Percentiles rank a stretch among this genome's conserved stretches.
These are phyloP conservation scores for Chlamydomonas incerta DNA, from an alignment of 139 green algal species.

Conservation along the genomic window DNA sequence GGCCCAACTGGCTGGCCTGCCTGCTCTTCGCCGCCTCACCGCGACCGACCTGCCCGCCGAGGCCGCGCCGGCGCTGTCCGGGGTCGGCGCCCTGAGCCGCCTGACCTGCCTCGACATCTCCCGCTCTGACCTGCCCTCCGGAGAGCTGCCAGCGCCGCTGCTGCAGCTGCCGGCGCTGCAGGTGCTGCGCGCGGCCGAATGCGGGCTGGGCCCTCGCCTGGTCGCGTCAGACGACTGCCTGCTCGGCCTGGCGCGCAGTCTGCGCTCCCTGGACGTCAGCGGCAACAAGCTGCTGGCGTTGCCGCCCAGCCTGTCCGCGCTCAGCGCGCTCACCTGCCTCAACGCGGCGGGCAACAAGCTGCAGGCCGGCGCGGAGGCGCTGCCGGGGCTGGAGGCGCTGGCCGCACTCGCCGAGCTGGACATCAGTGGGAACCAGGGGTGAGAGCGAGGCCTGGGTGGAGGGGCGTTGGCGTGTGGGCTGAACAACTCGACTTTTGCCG, in stretches of 20 bases:
- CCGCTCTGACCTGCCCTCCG: background rate
- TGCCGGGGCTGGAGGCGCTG: background rate
- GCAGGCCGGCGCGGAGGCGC: background rate
- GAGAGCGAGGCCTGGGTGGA: background rate
- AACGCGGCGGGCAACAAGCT: slow-evolving; percentile 66
- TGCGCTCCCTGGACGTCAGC: slow-evolving; percentile 10
- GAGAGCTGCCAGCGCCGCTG: background rate
- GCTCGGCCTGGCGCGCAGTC: background rate
- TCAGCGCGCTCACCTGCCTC: slow-evolving; percentile 55
- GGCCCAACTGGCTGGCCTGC: background rate
- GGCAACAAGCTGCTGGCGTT: slow-evolving; percentile 50
- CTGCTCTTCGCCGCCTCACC: background rate
- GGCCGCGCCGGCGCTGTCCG: background rate
- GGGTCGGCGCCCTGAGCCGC: background rate
- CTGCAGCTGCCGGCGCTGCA: background rate
- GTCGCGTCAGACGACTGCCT: background rate
- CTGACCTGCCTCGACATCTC: slow-evolving; percentile 36
- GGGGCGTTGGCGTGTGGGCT: too few relatives aligned
- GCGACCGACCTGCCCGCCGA: background rate
- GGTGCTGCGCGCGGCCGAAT: background rate
- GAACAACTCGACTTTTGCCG: too few relatives aligned
- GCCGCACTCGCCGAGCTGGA: background rate
- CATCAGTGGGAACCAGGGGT: slow-evolving; percentile 5
- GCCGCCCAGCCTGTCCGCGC: slow-evolving; percentile 54
- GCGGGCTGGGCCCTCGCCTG: background rate